Percentiles rank a stretch among this genome's conserved stretches.
phyloP scores from a whole-genome alignment of 768 basidiomycete genomes.

The Agrocybe praecox region DNA sequence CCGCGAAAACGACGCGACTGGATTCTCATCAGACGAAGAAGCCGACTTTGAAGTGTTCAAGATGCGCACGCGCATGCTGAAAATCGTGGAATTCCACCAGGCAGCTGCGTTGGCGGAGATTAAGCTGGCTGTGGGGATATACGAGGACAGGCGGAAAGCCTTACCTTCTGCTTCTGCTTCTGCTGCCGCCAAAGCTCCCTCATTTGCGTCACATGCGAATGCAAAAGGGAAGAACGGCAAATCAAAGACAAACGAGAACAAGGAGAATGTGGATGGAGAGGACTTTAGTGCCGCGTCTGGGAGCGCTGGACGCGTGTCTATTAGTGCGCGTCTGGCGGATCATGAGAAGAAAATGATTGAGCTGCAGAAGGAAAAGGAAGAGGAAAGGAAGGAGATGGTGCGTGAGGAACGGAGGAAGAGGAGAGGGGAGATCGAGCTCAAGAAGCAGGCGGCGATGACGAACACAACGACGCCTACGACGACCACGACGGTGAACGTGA shows the following conservation, averaged over 20 bases:
- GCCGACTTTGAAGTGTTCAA: conserved; percentile 46
- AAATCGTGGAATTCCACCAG: conserved; percentile 55
- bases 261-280: background rate
- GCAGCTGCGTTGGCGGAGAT: conserved; percentile 46
- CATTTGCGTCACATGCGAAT: background rate
- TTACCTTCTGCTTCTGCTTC: conserved; percentile 8
- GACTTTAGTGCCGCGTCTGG: background rate
- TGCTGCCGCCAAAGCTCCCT: conserved; percentile 15
- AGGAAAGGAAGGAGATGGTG: conserved; percentile 46
- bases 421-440: conserved; percentile 23
- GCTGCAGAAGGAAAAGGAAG: conserved; percentile 49
- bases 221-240: background rate
- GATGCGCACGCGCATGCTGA: conserved; percentile 43
- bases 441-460: no score
- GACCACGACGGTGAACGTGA: no score
- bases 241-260: background rate
- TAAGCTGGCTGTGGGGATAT: conserved; percentile 39
- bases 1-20: background rate
- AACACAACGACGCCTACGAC: no score
- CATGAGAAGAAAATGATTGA: conserved; percentile 40
- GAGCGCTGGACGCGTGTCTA: conserved; percentile 26
- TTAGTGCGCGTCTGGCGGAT: conserved; percentile 33
- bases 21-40: conserved; percentile 23
- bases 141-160: conserved; percentile 31
- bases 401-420: conserved; percentile 38